These are phyloP conservation scores for Sphenostylis stenocarpa DNA, from an alignment of 306 rosid species.

Conservation along the genomic window DNA sequence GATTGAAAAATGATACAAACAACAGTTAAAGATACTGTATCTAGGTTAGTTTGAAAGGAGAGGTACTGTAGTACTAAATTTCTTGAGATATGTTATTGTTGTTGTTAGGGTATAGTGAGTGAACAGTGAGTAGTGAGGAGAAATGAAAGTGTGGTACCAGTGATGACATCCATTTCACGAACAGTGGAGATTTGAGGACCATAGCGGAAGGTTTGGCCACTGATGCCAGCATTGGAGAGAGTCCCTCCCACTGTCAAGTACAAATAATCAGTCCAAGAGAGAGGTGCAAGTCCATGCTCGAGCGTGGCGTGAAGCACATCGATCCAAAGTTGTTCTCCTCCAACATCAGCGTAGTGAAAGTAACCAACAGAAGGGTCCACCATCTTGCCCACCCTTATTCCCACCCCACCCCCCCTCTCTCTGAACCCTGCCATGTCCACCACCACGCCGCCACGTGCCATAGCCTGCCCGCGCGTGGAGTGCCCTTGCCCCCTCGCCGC, in stretches of 20 bases:
- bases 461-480: constrained; percentile 73
- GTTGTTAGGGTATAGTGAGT: neutral
- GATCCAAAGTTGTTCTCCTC: constrained; percentile 69
- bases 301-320: constrained; percentile 49
- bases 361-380: constrained; percentile 22
- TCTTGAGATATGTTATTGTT: too few relatives aligned
- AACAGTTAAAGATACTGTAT: too few relatives aligned
- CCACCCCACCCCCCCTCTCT: constrained; percentile 5
- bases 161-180: constrained; percentile 62
- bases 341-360: constrained; percentile 55
- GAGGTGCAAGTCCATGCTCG: constrained; percentile 61
- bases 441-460: constrained; percentile 66
- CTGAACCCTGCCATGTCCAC: constrained; percentile 56
- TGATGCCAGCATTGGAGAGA: constrained; percentile 74
- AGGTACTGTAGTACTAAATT: too few relatives aligned
- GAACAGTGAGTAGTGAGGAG: neutral
- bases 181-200: constrained; percentile 80
- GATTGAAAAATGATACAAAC: too few relatives aligned
- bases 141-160: constrained; percentile 36
- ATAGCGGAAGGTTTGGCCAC: constrained; percentile 67
- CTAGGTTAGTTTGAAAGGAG: too few relatives aligned
- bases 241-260: constrained; percentile 75
- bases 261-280: constrained; percentile 75
- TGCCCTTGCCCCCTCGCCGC: constrained; percentile 77
- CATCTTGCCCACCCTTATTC: constrained; percentile 24